Evolutionary conservation across 306 rosid species (phyloP).

Genomic region (Crotalaria pallida): DNA sequence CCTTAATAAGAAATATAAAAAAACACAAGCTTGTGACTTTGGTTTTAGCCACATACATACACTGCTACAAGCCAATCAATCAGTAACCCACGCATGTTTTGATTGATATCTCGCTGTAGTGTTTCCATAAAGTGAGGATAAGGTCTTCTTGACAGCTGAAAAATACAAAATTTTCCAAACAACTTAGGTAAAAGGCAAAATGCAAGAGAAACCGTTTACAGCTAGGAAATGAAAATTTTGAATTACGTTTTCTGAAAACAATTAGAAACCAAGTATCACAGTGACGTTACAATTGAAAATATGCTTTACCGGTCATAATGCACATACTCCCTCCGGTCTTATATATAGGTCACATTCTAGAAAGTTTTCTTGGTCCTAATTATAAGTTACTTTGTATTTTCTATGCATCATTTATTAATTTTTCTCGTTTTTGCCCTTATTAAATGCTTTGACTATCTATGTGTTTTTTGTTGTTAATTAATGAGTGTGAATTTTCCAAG

Average conservation of each 20-base stretch:
- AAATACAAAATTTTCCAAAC: slow-evolving; percentile 9
- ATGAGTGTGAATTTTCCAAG: no score
- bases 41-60: no score
- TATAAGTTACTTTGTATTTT: no score
- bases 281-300: not conserved
- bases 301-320: not conserved
- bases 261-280: not conserved
- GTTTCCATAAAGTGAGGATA: slow-evolving; percentile 58
- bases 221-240: not conserved
- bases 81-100: slow-evolving; percentile 79
- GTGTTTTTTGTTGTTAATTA: no score
- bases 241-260: not conserved
- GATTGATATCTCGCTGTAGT: slow-evolving; percentile 71
- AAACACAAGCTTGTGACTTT: no score
- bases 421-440: no score
- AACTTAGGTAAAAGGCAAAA: not conserved
- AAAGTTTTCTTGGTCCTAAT: no score
- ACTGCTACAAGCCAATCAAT: slow-evolving; percentile 98
- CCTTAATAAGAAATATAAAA: no score
- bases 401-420: no score
- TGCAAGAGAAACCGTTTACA: slow-evolving; percentile 16
- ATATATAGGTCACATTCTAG: no score
- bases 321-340: no score
- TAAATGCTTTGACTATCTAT: no score
- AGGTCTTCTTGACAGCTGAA: slow-evolving; percentile 76